Evolutionary conservation across 306 rosid genomes (phyloP).

Genomic region (Prunus mira): DNA sequence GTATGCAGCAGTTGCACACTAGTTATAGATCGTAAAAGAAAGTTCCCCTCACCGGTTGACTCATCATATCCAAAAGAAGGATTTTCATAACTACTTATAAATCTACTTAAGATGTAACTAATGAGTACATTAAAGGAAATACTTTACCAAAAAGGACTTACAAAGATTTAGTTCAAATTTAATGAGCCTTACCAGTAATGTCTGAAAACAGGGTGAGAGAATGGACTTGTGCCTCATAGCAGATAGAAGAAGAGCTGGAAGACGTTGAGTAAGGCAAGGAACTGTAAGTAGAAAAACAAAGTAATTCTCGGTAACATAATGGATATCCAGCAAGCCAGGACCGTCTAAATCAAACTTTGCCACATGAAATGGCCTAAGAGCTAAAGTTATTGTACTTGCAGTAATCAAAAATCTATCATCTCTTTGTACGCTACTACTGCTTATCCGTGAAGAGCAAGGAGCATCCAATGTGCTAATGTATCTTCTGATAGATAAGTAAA

Average conservation of each 20-base stretch:
- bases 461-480: conserved; percentile 54
- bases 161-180: conserved; percentile 22
- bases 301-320: conserved; percentile 61
- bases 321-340: conserved; percentile 40
- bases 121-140: neutral
- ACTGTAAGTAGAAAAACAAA: conserved; percentile 56
- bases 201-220: conserved; percentile 72
- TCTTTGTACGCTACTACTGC: conserved; percentile 34
- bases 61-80: neutral
- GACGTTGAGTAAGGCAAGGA: conserved; percentile 71
- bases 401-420: conserved; percentile 67
- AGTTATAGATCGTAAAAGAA: neutral
- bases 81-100: neutral
- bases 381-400: conserved; percentile 85
- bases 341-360: conserved; percentile 35
- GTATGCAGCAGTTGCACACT: neutral
- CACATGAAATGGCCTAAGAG: conserved; percentile 70
- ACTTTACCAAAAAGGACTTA: neutral
- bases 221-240: conserved; percentile 83
- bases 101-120: neutral
- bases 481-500: conserved; percentile 64
- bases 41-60: neutral
- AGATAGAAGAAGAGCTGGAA: conserved; percentile 74
- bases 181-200: conserved; percentile 71
- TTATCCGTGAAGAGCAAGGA: conserved; percentile 34